Percentiles rank a stretch among this genome's conserved stretches.
These are phyloP conservation scores for Bacidia gigantensis DNA, from an alignment of 495 filamentous ascomycete genomes.

Conservation along the genomic window DNA sequence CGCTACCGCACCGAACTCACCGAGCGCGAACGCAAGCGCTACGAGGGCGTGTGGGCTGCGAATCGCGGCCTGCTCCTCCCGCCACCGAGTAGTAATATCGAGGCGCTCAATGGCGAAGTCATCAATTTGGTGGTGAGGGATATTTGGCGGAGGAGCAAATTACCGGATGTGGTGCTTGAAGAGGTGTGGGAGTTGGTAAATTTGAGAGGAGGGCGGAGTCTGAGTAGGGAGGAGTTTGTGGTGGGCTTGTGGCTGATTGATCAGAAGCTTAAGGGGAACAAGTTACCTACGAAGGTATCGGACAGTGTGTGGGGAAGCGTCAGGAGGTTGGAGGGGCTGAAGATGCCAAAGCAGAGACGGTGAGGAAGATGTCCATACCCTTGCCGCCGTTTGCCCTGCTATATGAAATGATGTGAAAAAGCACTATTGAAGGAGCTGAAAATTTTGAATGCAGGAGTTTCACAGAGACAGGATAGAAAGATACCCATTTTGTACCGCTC, in stretches of 20 bases:
- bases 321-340: slow-evolving; percentile 37
- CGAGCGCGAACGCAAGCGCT: slow-evolving; percentile 68
- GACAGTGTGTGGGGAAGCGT: slow-evolving; percentile 85
- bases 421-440: no score
- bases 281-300: slow-evolving; percentile 63
- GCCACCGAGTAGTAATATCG: slow-evolving; percentile 24
- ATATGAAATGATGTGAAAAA: no score
- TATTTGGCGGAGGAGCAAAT: slow-evolving; percentile 67
- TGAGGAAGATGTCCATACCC: neutral
- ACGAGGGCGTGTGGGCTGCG: slow-evolving; percentile 93
- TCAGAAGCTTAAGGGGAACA: slow-evolving; percentile 73
- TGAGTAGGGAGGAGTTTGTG: slow-evolving; percentile 75
- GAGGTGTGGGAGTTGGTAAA: slow-evolving; percentile 84
- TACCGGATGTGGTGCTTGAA: slow-evolving; percentile 53
- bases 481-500: no score
- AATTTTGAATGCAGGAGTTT: no score
- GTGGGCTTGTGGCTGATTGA: slow-evolving; percentile 95
- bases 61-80: slow-evolving; percentile 58
- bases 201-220: slow-evolving; percentile 37
- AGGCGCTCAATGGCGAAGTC: slow-evolving; percentile 30
- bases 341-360: slow-evolving; percentile 9
- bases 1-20: slow-evolving; percentile 73
- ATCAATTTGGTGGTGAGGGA: slow-evolving; percentile 71
- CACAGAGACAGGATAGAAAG: no score
- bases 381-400: no score